Percentiles rank a stretch among this genome's conserved stretches.
These are phyloP conservation scores for Pichia kluyveri DNA, from an alignment of 805 yeast genomes.

Conservation along the genomic window DNA sequence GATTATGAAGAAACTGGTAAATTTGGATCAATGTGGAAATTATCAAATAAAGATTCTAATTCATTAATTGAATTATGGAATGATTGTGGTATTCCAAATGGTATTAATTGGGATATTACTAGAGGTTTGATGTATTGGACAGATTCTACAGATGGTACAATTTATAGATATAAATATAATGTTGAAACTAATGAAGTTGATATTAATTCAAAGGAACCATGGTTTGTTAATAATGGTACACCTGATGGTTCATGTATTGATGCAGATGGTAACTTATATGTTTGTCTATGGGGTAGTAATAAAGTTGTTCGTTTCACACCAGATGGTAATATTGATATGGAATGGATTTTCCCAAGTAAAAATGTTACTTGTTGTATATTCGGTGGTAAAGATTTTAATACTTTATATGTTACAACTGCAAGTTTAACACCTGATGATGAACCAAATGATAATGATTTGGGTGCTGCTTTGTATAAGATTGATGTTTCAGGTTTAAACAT, in stretches of 20 bases:
- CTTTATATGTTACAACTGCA: constrained; percentile 62
- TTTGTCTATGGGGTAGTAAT: constrained; percentile 58
- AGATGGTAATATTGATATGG: constrained; percentile 42
- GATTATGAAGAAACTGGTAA: constrained; percentile 15
- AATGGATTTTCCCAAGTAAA: constrained; percentile 46
- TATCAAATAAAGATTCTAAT: constrained; percentile 16
- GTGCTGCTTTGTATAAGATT: constrained; percentile 51
- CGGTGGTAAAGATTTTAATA: constrained; percentile 51
- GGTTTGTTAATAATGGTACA: constrained; percentile 28
- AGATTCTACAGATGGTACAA: constrained; percentile 38
- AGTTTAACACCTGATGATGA: constrained; percentile 28
- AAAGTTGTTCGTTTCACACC: constrained; percentile 45
- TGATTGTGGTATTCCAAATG: constrained; percentile 57
- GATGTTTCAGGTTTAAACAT: constrained; percentile 25
- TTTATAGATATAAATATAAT: constrained; percentile 41
- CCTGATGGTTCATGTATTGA: constrained; percentile 79
- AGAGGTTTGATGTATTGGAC: constrained; percentile 40
- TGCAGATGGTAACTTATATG: constrained; percentile 43
- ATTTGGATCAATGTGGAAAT: constrained; percentile 45
- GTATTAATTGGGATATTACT: constrained; percentile 44
- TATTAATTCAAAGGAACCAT: constrained; percentile 28
- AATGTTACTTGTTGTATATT: constrained; percentile 60
- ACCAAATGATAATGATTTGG: constrained; percentile 34
- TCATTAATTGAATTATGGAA: constrained; percentile 23
- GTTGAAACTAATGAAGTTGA: constrained; percentile 24